Evolutionary conservation across 176 grass and related monocot genomes (phyloP).

Genomic region (Cocos nucifera): DNA sequence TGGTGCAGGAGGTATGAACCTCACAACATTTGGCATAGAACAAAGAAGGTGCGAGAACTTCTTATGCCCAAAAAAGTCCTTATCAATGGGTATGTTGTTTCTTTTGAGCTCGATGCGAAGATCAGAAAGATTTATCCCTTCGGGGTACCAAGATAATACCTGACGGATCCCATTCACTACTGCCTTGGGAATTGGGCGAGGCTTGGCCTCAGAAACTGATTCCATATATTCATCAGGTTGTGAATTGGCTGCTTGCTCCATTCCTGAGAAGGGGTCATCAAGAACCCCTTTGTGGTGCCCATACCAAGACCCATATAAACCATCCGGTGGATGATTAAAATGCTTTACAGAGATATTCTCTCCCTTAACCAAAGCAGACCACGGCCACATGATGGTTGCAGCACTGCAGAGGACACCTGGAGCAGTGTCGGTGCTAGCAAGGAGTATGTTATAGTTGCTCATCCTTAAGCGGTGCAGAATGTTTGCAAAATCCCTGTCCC

Average conservation of each 20-base stretch:
- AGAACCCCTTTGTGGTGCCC: slow-evolving; percentile 60
- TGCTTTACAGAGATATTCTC: slow-evolving; percentile 35
- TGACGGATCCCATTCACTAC: slow-evolving; percentile 29
- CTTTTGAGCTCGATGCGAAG: slow-evolving; percentile 21
- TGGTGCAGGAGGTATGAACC: slow-evolving; percentile 9
- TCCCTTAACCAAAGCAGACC: slow-evolving; percentile 73
- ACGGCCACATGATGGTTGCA: slow-evolving; percentile 82
- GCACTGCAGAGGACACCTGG: slow-evolving; percentile 44
- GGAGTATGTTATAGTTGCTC: slow-evolving; percentile 91
- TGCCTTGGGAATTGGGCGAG: slow-evolving; percentile 39
- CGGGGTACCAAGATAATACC: slow-evolving; percentile 35
- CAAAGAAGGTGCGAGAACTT: slow-evolving; percentile 52
- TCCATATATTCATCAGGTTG: slow-evolving; percentile 38
- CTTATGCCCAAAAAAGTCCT: slow-evolving; percentile 46
- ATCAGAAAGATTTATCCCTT: slow-evolving; percentile 30
- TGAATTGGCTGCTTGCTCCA: slow-evolving; percentile 17
- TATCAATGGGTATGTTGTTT: slow-evolving; percentile 34
- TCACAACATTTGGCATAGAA: slow-evolving; percentile 44
- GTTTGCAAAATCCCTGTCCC: slow-evolving; percentile 71
- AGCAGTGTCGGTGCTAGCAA: slow-evolving; percentile 37
- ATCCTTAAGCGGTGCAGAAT: slow-evolving; percentile 84
- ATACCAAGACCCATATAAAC: slow-evolving; percentile 88
- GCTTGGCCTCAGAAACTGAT: slow-evolving; percentile 20
- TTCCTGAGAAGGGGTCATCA: slow-evolving; percentile 36
- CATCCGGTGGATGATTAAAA: slow-evolving; percentile 84